phyloP scores from a whole-genome alignment of 345 rosid species.

The Xanthoceras sorbifolium region DNA sequence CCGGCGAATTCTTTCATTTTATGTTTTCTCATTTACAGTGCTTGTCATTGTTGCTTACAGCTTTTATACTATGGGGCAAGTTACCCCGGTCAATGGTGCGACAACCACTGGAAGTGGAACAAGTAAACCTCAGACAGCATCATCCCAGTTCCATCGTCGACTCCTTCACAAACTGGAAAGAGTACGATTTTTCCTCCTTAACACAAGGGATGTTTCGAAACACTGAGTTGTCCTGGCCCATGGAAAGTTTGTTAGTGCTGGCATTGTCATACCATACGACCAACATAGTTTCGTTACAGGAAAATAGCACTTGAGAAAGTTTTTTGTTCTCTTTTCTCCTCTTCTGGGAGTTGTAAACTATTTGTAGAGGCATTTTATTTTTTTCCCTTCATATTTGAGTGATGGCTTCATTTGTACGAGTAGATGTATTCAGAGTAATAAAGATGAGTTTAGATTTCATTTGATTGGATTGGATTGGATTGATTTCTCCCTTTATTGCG shows the following conservation, averaged over 20 bases:
- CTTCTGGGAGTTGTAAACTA: slow-evolving; percentile 37
- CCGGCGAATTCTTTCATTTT: no score
- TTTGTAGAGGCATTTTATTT: slow-evolving; percentile 41
- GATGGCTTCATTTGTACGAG: slow-evolving; percentile 43
- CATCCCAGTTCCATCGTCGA: slow-evolving; percentile 44
- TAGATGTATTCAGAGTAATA: slow-evolving; percentile 41
- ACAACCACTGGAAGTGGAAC: slow-evolving; percentile 35
- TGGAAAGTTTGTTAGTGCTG: slow-evolving; percentile 19
- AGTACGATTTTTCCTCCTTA: slow-evolving; percentile 90
- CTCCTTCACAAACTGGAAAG: slow-evolving; percentile 67
- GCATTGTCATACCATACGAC: slow-evolving; percentile 28
- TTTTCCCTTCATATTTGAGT: slow-evolving; percentile 26
- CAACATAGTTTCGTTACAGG: slow-evolving; percentile 38
- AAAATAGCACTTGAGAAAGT: slow-evolving; percentile 12
- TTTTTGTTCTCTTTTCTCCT: neutral
- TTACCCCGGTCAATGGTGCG: slow-evolving; percentile 49
- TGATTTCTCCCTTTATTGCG: neutral
- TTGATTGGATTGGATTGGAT: slow-evolving; percentile 20
- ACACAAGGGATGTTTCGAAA: slow-evolving; percentile 85
- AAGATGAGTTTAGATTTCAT: slow-evolving; percentile 39
- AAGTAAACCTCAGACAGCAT: slow-evolving; percentile 50
- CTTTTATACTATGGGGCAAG: slow-evolving; percentile 56
- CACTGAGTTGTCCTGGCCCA: slow-evolving; percentile 38
- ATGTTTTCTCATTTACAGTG: neutral
- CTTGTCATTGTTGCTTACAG: slow-evolving; percentile 36